phyloP scores from a whole-genome alignment of 2,329 filamentous ascomycete species.

The Dactylella cylindrospora region DNA sequence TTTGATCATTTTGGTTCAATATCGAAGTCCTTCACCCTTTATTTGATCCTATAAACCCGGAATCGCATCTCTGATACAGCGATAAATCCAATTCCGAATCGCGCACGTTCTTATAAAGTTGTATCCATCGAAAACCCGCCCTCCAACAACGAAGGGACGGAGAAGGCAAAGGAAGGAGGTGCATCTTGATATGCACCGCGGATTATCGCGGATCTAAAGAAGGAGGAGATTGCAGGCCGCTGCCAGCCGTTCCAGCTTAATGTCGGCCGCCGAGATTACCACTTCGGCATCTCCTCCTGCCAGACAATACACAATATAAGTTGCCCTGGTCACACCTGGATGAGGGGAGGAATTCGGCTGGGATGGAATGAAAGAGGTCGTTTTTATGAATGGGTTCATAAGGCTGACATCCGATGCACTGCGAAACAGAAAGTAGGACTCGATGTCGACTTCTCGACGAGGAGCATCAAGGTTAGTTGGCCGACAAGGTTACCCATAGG shows the following conservation, averaged over 20 bases:
- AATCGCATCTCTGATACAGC: too few species aligned
- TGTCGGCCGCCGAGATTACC: slow-evolving; percentile 43
- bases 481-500: neutral
- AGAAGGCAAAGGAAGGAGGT: slow-evolving; percentile 1
- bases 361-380: slow-evolving; percentile 12
- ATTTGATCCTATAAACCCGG: too few species aligned
- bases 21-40: too few species aligned
- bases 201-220: slow-evolving; percentile 33
- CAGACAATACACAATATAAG: slow-evolving; percentile 44
- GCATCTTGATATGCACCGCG: slow-evolving; percentile 40
- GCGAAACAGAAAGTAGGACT: slow-evolving; percentile 85
- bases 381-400: slow-evolving; percentile 52
- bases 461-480: slow-evolving; percentile 61
- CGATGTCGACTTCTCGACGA: slow-evolving; percentile 80
- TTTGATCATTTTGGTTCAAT: too few species aligned
- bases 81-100: too few species aligned
- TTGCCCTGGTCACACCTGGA: neutral
- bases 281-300: slow-evolving; percentile 40
- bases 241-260: slow-evolving; percentile 30
- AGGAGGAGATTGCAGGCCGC: slow-evolving; percentile 43
- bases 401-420: slow-evolving; percentile 55
- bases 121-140: too few species aligned
- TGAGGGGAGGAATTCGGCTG: neutral
- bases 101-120: too few species aligned
- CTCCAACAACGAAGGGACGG: too few species aligned